Evolutionary conservation across 306 rosid genomes (phyloP).

Genomic region (Oemleria cerasiformis): DNA sequence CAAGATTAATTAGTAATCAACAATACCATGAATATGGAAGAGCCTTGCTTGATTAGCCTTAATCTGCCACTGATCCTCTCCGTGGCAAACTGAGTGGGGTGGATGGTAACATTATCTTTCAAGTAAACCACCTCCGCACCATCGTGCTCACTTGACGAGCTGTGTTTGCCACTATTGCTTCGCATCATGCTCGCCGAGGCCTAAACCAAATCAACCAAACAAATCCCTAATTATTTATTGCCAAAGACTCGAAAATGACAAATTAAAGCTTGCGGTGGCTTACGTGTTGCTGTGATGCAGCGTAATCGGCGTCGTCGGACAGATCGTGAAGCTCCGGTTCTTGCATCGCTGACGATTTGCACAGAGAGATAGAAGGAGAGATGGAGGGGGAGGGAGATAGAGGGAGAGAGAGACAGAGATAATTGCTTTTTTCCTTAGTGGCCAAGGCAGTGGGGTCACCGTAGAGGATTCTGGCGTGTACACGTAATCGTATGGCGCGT

Average conservation of each 20-base stretch:
- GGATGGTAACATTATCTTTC: slow-evolving; percentile 95
- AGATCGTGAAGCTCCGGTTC: slow-evolving; percentile 87
- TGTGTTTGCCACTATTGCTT: slow-evolving; percentile 58
- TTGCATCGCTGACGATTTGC: slow-evolving; percentile 48
- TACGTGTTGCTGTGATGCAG: slow-evolving; percentile 87
- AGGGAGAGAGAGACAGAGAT: not conserved
- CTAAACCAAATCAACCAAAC: slow-evolving; percentile 31
- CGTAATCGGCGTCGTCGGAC: slow-evolving; percentile 97
- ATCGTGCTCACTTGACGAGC: slow-evolving; percentile 63
- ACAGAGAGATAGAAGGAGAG: not conserved
- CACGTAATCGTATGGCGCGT: slow-evolving; percentile 7
- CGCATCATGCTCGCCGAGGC: slow-evolving; percentile 65
- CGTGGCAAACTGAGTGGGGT: slow-evolving; percentile 77
- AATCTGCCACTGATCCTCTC: slow-evolving; percentile 89
- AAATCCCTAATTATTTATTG: not conserved
- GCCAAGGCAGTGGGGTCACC: slow-evolving; percentile 15
- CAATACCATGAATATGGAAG: slow-evolving; percentile 69
- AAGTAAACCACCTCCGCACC: slow-evolving; percentile 65
- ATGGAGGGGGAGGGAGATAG: not conserved
- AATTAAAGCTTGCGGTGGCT: slow-evolving; percentile 10
- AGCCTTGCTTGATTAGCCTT: slow-evolving; percentile 73
- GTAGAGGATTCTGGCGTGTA: not conserved
- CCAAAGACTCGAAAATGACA: not conserved
- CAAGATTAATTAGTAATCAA: not conserved
- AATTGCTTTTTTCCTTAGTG: not conserved